Base-by-base conservation (phyloP, 1,284 basidiomycete species). In the Rhizoctonia solani region DNA sequence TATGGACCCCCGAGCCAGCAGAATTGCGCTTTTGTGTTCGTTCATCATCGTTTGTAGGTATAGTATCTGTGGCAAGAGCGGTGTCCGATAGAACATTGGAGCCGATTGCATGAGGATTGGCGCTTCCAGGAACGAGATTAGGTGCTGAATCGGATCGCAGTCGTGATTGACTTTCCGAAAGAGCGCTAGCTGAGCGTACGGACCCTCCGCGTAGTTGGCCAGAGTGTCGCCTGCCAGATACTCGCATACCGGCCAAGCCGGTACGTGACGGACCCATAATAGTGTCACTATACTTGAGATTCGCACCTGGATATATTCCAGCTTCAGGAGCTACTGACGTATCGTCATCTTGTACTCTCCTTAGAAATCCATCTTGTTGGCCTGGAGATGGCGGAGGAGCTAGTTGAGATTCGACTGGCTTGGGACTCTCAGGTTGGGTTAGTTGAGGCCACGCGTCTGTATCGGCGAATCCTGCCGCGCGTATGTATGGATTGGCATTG, bases 371-470 rank as follows among this genome's bases (percentile, higher is more conserved):
- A 54, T 67, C 54, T 53, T 44, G 23, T 29, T 52, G 54, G 68
- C 58, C 30, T 53, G 68, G 29, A 61, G 70, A 61, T 50, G 67
- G 39, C 44, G 61, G 83, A 16, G 49, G 61, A 25, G 55, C 66
- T 27, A 56, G 54, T 32, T 70, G 66, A 13, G 67, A 65, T 50
- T 65, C 59, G 8, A 69, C 86, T 44, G 87, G 80, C 23, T 86
- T 82, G 0, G 90, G 89, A 74, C 85, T 93, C 55, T 79, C 78
- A 3, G 85, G 86, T 63, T 84, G 79, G 9, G 81, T 81, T 55
- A 95, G 84, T 76, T 96, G 92, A 19, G 93, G 93, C 91, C 92
- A 95, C 74, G 85, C 78, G 32, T 90, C 85, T 3, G 80, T 74
- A 75, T 96, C 92, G 2, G 90, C 86, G 29, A 93, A 82, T 1